Evolutionary conservation across 768 basidiomycete genomes (phyloP), one percentile per base, ranked within the genome.

Genomic region (Boletus insuetus): DNA sequence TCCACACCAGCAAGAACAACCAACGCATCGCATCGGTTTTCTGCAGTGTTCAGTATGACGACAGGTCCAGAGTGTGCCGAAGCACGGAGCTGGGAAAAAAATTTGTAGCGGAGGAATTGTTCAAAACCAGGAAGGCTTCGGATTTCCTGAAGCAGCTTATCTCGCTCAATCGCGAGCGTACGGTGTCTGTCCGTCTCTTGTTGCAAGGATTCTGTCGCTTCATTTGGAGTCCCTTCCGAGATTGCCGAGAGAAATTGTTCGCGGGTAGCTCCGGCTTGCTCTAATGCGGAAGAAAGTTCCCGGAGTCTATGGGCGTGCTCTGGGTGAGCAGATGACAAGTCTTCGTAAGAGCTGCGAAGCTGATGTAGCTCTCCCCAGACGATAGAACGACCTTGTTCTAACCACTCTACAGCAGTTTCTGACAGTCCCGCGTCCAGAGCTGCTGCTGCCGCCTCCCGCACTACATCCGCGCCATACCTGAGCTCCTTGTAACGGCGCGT

Each of bases 371-470:
- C 46, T 4, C 56, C 49, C 59, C 59, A 60, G 2, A 60, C 35
- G 26, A 60, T 51, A 17, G 63, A 60, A 6, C 59, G 52, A 9
- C 59, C 56, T n/a, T 60, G 59, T 20, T 60, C 59, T 6, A 60
- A 56, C 59, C 59, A 60, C 31, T 60, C 59, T 6, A 60, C 49
- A 3, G 59, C 59, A 0, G 20, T 48, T 35, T 53, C 38, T 6
- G 32, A 35, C 8, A 24, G 24, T 16, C 58, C 54, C 14, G 38
- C 48, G n/a, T 54, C 54, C 42, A 66, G 37, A 14, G 67, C 62
- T 17, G 60, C 52, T 8, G 66, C 66, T 1, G 64, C 66, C 1
- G 63, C 66, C 5, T 65, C 66, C 22, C 64, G 53, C 4, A 58
- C 66, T 17, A 68, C 38, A 49, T 9, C 24, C 26, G 39, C 58